These are phyloP conservation scores for Chalciporus sphaerocephalus DNA, from an alignment of 768 basidiomycete species.

Conservation along the genomic window DNA sequence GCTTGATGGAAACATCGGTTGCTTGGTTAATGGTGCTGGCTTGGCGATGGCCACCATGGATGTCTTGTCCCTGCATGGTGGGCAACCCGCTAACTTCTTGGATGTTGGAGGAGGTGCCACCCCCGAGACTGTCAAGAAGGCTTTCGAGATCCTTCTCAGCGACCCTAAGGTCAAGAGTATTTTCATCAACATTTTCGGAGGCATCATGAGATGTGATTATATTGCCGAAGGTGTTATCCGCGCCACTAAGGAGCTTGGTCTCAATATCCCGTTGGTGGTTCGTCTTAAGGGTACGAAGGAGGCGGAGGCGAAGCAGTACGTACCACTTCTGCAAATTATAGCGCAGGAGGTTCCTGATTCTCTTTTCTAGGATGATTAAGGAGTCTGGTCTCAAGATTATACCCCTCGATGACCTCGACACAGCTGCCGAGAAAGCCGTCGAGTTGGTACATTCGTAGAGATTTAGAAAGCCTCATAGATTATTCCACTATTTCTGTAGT, in stretches of 20 bases:
- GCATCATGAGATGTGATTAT: constrained; percentile 99
- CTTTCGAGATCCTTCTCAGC: constrained; percentile 88
- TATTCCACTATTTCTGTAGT: constrained; percentile 8
- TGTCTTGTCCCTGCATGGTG: constrained; percentile 93
- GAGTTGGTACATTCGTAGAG: constrained; percentile 53
- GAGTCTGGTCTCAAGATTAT: constrained; percentile 91
- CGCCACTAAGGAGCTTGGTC: constrained; percentile 85
- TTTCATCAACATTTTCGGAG: constrained; percentile 97
- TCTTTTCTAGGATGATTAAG: constrained; percentile 72
- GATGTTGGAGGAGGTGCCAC: constrained; percentile 99
- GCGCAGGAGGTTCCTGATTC: constrained; percentile 3
- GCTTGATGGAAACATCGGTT: constrained; percentile 94
- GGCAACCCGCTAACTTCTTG: constrained; percentile 96
- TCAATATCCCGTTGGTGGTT: constrained; percentile 87
- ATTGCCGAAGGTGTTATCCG: constrained; percentile 98
- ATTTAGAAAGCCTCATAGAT: constrained; percentile 20
- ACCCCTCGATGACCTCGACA: constrained; percentile 89
- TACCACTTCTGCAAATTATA: constrained; percentile 10
- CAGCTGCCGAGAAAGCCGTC: constrained; percentile 81
- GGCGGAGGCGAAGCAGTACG: constrained; percentile 89
- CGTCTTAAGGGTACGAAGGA: constrained; percentile 97
- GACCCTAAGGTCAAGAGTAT: constrained; percentile 96
- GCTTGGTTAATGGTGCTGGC: constrained; percentile 97
- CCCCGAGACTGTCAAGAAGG: constrained; percentile 99
- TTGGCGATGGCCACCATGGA: constrained; percentile 99